phyloP scores from a whole-genome alignment of 768 basidiomycete genomes.

The Termitomyces sp. region DNA sequence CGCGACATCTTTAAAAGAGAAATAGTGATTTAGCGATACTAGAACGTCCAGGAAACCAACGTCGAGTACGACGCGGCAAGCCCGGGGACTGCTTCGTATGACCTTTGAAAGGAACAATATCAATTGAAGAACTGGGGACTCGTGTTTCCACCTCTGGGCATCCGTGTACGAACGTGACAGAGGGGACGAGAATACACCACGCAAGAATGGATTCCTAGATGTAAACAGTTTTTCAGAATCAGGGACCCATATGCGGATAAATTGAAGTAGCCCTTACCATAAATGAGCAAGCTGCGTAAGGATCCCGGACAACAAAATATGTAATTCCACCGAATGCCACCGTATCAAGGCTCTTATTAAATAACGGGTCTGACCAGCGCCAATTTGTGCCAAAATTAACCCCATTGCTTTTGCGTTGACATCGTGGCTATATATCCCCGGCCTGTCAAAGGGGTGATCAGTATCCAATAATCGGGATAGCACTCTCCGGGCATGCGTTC shows the following conservation, averaged over 20 bases:
- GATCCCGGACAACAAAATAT: constrained; percentile 10
- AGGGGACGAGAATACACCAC: constrained; percentile 13
- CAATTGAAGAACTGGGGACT: constrained; percentile 7
- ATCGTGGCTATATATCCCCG: constrained; percentile 13
- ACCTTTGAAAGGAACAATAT: constrained; percentile 14
- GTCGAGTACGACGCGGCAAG: constrained; percentile 11
- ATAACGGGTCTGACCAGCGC: constrained; percentile 10
- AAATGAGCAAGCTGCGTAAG: constrained; percentile 10
- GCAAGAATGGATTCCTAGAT: constrained; percentile 13
- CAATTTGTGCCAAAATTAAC: constrained; percentile 13
- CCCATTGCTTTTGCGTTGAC: constrained; percentile 5
- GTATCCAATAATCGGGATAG: no score
- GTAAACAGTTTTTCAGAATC: no score
- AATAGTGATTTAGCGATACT: constrained; percentile 7
- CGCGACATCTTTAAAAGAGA: neutral
- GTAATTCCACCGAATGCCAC: constrained; percentile 12
- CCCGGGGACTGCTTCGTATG: constrained; percentile 3
- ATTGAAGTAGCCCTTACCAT: constrained; percentile 4
- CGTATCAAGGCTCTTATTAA: constrained; percentile 10
- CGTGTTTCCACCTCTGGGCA: neutral
- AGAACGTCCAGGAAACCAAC: constrained; percentile 15
- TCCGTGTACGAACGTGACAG: constrained; percentile 4
- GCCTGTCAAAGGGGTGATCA: neutral
- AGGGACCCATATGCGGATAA: neutral
- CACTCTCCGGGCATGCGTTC: no score